These are phyloP conservation scores for Lycium ferocissimum DNA, from an alignment of 257 asterid genomes.

Conservation along the genomic window DNA sequence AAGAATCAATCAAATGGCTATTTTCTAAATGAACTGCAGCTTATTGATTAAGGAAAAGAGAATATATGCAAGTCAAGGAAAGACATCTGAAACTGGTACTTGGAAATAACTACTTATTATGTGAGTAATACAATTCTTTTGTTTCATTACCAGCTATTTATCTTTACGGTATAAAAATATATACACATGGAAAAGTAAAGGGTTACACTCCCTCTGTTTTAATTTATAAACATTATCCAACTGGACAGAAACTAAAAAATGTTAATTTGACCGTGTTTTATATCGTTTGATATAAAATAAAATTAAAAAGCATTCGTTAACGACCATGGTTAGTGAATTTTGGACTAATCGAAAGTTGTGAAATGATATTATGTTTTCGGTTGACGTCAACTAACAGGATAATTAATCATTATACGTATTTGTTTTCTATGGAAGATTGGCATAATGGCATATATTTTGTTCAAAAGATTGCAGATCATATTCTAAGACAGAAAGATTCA, in stretches of 20 bases:
- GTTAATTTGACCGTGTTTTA: neutral
- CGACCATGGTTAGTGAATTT: neutral
- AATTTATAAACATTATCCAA: neutral
- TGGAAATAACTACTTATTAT: neutral
- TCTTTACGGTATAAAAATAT: neutral
- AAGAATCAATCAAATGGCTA: neutral
- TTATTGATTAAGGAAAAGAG: neutral
- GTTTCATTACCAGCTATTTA: neutral
- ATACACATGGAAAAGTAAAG: neutral
- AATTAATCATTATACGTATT: neutral
- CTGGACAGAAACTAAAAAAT: neutral
- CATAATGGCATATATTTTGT: constrained; percentile 19
- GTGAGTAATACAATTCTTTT: neutral
- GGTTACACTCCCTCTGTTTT: neutral
- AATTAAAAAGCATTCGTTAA: too few relatives aligned
- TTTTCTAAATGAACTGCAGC: neutral
- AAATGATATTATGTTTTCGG: neutral
- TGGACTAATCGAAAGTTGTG: neutral
- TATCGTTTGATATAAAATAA: too few relatives aligned
- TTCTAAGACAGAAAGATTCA: constrained; percentile 16
- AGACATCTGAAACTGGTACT: neutral
- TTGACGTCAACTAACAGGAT: constrained; percentile 15
- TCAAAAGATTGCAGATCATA: neutral
- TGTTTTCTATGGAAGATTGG: neutral
- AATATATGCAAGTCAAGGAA: neutral